phyloP scores from a whole-genome alignment of 2,329 filamentous ascomycete species.

The Cryphonectria japonica region DNA sequence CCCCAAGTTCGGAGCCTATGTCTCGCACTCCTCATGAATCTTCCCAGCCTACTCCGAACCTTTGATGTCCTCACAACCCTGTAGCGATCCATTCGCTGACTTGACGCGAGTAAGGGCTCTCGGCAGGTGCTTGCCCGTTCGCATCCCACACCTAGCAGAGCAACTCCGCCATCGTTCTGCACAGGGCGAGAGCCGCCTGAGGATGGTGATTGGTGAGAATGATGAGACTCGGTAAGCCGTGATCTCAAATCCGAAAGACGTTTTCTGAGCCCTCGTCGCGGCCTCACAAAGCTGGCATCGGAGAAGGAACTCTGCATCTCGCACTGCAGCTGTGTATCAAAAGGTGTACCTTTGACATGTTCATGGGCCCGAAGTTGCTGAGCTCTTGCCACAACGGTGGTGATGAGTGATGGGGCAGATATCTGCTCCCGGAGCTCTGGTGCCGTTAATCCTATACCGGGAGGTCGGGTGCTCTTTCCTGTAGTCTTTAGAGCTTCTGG shows the following conservation, averaged over 20 bases:
- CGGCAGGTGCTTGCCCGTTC: conserved; percentile 1
- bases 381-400: conserved; percentile 12
- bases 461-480: not conserved
- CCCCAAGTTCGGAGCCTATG: conserved; percentile 27
- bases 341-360: conserved; percentile 20
- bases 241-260: conserved; percentile 34
- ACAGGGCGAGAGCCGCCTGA: not conserved
- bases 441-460: not conserved
- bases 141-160: not conserved
- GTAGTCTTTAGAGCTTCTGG: not conserved
- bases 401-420: conserved; percentile 3
- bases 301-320: conserved; percentile 32
- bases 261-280: conserved; percentile 33
- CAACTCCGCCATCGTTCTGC: not conserved
- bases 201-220: conserved; percentile 14
- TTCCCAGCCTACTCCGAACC: conserved; percentile 25
- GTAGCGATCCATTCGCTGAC: not conserved
- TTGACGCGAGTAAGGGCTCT: not conserved
- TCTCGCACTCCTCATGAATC: conserved; percentile 24
- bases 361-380: conserved; percentile 9
- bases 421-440: not conserved
- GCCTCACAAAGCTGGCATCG: conserved; percentile 24
- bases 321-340: conserved; percentile 24
- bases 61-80: not conserved
- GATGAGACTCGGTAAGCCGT: conserved; percentile 31